Evolutionary conservation across 768 basidiomycete genomes (phyloP).

Genomic region (Tylopilus intermedius): DNA sequence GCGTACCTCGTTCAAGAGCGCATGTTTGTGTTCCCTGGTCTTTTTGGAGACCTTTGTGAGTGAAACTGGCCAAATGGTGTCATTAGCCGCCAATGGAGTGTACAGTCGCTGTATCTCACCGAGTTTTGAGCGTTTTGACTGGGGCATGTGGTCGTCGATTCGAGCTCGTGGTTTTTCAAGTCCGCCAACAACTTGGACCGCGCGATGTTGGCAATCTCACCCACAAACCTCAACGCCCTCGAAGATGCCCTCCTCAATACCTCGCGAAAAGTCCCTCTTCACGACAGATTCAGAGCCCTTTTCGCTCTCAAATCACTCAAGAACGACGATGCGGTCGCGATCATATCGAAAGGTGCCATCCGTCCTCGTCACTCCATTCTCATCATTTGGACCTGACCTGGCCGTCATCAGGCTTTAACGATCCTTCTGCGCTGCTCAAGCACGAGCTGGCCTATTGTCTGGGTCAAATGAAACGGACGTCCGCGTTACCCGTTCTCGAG

Average conservation of each 20-base stretch:
- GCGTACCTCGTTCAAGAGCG: slow-evolving; percentile 72
- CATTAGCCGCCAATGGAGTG: background rate
- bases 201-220: slow-evolving; percentile 33
- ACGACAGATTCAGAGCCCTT: slow-evolving; percentile 83
- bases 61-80: slow-evolving; percentile 53
- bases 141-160: slow-evolving; percentile 57
- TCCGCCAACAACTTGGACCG: slow-evolving; percentile 38
- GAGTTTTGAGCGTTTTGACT: slow-evolving; percentile 84
- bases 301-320: slow-evolving; percentile 88
- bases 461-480: slow-evolving; percentile 76
- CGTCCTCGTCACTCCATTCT: background rate
- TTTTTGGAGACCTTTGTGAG: slow-evolving; percentile 94
- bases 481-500: slow-evolving; percentile 77
- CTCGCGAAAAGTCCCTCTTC: slow-evolving; percentile 67
- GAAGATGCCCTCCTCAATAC: slow-evolving; percentile 75
- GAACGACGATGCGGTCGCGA: slow-evolving; percentile 69
- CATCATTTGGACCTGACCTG: background rate
- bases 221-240: slow-evolving; percentile 60
- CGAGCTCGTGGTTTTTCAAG: slow-evolving; percentile 36
- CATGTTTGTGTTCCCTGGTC: slow-evolving; percentile 85
- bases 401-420: slow-evolving; percentile 61
- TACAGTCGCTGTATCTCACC: slow-evolving; percentile 45
- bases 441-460: slow-evolving; percentile 97
- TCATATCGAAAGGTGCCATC: slow-evolving; percentile 75
- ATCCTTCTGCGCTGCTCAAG: slow-evolving; percentile 86